Base-by-base conservation (phyloP, 768 basidiomycete genomes). In the Favolaschia claudopus region DNA sequence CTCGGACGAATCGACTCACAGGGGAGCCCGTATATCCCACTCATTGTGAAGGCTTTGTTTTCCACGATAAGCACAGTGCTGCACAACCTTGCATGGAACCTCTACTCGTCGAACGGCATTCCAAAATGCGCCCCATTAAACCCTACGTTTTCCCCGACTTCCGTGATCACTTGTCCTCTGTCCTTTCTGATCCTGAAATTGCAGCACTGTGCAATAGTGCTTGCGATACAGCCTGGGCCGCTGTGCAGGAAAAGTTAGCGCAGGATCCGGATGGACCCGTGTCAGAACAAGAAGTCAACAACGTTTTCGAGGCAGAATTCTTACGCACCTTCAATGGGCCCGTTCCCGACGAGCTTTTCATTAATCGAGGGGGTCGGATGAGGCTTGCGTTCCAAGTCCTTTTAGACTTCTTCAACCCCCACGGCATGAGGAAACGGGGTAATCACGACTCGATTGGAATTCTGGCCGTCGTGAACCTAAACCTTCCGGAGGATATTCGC, bases 401-500 rank as follows among this genome's bases (percentile, higher is more conserved):
- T 20, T 14, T 73, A 10, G 68, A 75, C 45, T 71, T 71, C 37
- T 74, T 77, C 61, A 71, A 74, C 39, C 49, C 68, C 1, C 40
- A 74, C 39, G 69, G 67, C 19, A 67, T 64, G 33, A 51, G 12
- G 19, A 61, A 65, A n/a, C 42, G 40, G 19, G 67, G 69, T 12
- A 59, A 58, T 10, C 59, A 40, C 25, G 64, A 62, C 4, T 74
- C 70, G 19, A 56, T 62, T 7, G 70, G 72, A 7, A 50, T 75
- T 10, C 71, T 76, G 19, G 70, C 67, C 12, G 58, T 71, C 33
- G 65, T 65, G 10, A 72, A 68, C 47, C 58, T 75, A 4, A 76
- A 74, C 46, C 67, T 77, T 5, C 74, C 74, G 1, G 48, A 44
- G 7, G 56, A 71, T 31, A 60, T 74, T 22, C 60, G 69, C 10